phyloP scores from a whole-genome alignment of 2,329 filamentous ascomycete species.

The Byssothecium circinans region DNA sequence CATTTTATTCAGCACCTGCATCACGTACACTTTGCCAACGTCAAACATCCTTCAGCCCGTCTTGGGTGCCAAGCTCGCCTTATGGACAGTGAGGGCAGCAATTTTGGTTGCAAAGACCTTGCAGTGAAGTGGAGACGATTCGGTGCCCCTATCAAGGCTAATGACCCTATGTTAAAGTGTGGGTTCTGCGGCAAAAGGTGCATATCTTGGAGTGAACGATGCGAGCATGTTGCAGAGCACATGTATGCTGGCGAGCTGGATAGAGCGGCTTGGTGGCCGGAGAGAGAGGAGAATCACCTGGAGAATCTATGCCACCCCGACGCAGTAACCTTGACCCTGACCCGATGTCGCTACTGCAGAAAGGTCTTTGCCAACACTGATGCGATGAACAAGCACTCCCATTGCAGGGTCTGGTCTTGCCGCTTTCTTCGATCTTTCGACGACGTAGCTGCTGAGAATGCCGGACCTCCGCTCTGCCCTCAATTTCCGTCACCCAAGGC shows the following conservation, averaged over 20 bases:
- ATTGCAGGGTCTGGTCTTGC: conserved; percentile 41
- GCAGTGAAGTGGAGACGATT: conserved; percentile 39
- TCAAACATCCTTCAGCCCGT: conserved; percentile 36
- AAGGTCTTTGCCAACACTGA: conserved; percentile 35
- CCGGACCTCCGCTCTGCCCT: conserved; percentile 33
- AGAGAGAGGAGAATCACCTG: conserved; percentile 35
- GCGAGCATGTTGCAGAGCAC: conserved; percentile 38
- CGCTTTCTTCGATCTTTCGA: conserved; percentile 39
- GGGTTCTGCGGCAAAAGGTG: conserved; percentile 38
- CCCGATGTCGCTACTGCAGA: conserved; percentile 38
- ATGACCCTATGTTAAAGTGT: conserved; percentile 41
- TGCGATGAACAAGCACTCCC: conserved; percentile 36
- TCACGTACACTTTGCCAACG: conserved; percentile 38
- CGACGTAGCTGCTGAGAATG: conserved; percentile 37
- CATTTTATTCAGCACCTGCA: conserved; percentile 42
- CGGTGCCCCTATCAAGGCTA: conserved; percentile 37
- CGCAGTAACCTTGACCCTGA: conserved; percentile 34
- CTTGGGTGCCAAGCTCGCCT: conserved; percentile 38
- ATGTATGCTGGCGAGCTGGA: conserved; percentile 31
- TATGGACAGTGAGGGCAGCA: conserved; percentile 29
- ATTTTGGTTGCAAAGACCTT: conserved; percentile 42
- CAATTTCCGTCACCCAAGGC: conserved; percentile 39
- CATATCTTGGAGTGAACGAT: conserved; percentile 36
- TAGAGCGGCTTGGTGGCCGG: conserved; percentile 37
- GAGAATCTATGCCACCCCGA: conserved; percentile 34